phyloP scores from a whole-genome alignment of 495 filamentous ascomycete species.

The Copromyces sp. region DNA sequence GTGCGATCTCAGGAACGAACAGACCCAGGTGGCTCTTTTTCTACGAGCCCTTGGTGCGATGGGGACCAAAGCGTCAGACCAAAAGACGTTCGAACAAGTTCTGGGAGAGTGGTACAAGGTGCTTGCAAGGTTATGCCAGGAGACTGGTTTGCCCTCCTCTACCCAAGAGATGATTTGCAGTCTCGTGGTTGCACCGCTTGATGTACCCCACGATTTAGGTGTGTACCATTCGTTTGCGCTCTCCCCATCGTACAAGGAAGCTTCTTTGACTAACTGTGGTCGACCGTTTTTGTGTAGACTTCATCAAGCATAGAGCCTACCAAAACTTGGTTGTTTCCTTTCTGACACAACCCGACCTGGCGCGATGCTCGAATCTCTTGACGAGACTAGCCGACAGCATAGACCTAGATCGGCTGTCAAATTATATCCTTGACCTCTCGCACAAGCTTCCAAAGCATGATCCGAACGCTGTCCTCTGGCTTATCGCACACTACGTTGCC shows the following conservation, averaged over 20 bases:
- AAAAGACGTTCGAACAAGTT: constrained; percentile 4
- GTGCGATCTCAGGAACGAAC: background rate
- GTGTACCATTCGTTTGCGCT: background rate
- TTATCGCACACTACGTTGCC: constrained; percentile 72
- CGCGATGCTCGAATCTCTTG: constrained; percentile 12
- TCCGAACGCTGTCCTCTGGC: constrained; percentile 47
- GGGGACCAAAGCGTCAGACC: constrained; percentile 4
- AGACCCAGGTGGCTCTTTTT: constrained; percentile 4
- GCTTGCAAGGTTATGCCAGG: constrained; percentile 14
- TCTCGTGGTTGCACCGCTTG: constrained; percentile 14
- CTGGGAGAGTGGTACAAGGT: constrained; percentile 14
- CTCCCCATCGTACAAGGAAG: background rate
- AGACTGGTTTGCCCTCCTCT: constrained; percentile 3
- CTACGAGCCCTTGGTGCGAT: constrained; percentile 8
- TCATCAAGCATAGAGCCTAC: constrained; percentile 18
- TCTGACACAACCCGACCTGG: constrained; percentile 20
- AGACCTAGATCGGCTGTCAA: constrained; percentile 19
- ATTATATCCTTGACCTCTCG: constrained; percentile 4
- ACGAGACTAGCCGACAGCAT: constrained; percentile 11
- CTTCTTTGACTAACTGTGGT: background rate
- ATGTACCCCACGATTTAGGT: constrained; percentile 8
- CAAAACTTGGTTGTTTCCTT: constrained; percentile 29
- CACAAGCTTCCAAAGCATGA: constrained; percentile 3
- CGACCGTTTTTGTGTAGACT: constrained; percentile 5
- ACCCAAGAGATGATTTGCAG: constrained; percentile 3